Evolutionary conservation across 306 rosid species (phyloP).

Genomic region (Leucaena leucocephala): DNA sequence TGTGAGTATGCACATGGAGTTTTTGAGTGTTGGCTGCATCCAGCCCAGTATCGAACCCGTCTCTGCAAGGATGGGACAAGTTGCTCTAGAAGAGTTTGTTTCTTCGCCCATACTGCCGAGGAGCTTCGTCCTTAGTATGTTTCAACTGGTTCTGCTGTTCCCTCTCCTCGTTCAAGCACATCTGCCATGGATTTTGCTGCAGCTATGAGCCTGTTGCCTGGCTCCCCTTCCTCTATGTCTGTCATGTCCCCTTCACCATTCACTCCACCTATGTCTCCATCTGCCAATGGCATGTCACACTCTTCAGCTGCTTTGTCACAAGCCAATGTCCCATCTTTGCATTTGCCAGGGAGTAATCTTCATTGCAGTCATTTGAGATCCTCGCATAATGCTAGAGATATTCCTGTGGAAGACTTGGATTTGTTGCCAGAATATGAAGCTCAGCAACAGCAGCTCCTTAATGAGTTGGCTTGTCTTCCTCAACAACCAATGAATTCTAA

Average conservation of each 20-base stretch:
- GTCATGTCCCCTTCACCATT: slow-evolving; percentile 72
- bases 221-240: slow-evolving; percentile 70
- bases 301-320: slow-evolving; percentile 64
- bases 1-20: slow-evolving; percentile 84
- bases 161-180: slow-evolving; percentile 63
- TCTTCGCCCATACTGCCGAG: slow-evolving; percentile 67
- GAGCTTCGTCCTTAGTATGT: slow-evolving; percentile 69
- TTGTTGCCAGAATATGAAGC: slow-evolving; percentile 57
- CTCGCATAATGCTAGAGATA: slow-evolving; percentile 67
- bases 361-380: slow-evolving; percentile 77
- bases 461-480: slow-evolving; percentile 58
- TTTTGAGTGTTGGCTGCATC: slow-evolving; percentile 82
- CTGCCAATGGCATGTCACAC: slow-evolving; percentile 68
- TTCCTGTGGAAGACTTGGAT: slow-evolving; percentile 57
- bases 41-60: slow-evolving; percentile 76
- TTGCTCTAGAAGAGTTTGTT: slow-evolving; percentile 75
- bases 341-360: slow-evolving; percentile 70
- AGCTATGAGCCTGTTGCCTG: slow-evolving; percentile 71
- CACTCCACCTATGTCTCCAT: slow-evolving; percentile 76
- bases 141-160: slow-evolving; percentile 78
- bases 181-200: slow-evolving; percentile 71
- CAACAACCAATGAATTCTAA: slow-evolving; percentile 58
- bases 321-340: slow-evolving; percentile 69
- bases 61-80: slow-evolving; percentile 71
- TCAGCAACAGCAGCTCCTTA: slow-evolving; percentile 64